These are phyloP conservation scores for Colletotrichum gloeosporioides DNA, from an alignment of 2,329 filamentous ascomycete genomes.

Conservation along the genomic window DNA sequence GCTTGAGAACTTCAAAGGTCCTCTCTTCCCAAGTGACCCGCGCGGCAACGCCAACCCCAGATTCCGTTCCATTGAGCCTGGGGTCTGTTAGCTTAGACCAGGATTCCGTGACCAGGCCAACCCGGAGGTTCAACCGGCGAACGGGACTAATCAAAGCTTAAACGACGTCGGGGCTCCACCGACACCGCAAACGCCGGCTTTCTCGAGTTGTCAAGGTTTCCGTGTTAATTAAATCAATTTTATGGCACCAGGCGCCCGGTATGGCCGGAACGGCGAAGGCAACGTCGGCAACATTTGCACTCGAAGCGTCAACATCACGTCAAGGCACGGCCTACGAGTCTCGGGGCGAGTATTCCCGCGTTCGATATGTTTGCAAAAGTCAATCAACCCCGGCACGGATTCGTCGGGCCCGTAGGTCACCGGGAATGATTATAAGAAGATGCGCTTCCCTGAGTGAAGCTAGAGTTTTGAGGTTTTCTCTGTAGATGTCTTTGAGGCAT, in stretches of 20 bases:
- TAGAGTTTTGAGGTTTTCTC: fast-evolving
- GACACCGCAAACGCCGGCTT: neutral
- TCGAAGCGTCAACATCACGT: neutral
- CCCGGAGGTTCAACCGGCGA: neutral
- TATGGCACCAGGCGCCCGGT: neutral
- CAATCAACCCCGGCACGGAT: neutral
- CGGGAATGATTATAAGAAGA: neutral
- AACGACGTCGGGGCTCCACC: neutral
- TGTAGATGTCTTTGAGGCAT: neutral
- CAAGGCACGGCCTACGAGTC: neutral
- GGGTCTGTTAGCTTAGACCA: neutral
- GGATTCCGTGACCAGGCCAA: neutral
- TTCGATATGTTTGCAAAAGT: neutral
- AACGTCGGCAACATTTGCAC: neutral
- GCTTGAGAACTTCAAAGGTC: fast-evolving
- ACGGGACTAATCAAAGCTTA: neutral
- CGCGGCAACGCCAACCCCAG: neutral
- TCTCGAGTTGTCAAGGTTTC: neutral
- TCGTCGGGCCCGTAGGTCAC: neutral
- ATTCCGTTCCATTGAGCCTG: neutral
- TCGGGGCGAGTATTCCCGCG: neutral
- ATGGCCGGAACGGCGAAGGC: neutral
- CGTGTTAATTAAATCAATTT: neutral
- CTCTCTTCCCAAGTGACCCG: neutral
- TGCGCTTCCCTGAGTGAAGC: neutral